Evolutionary conservation across 106 monocot genomes (phyloP).

Genomic region (Phalaenopsis aphrodite): DNA sequence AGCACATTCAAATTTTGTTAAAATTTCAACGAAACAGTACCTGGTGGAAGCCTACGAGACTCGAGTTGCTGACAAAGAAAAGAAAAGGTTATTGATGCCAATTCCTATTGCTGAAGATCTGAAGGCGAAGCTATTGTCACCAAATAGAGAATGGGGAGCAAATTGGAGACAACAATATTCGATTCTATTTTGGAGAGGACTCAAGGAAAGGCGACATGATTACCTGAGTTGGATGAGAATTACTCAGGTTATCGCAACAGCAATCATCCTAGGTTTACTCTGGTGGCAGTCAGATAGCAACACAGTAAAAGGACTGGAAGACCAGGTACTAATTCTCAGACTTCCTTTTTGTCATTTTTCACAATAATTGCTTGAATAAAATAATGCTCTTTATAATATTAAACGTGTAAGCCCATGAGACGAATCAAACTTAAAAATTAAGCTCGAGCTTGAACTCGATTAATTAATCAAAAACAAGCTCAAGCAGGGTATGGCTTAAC

Average conservation of each 20-base stretch:
- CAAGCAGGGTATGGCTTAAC: too few species aligned
- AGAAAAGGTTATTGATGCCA: conserved; percentile 37
- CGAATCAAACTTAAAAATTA: too few species aligned
- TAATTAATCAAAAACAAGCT: too few species aligned
- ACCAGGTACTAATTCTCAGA: conserved; percentile 44
- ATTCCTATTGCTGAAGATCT: conserved; percentile 46
- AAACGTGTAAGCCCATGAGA: too few species aligned
- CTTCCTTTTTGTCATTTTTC: too few species aligned
- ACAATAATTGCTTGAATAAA: too few species aligned
- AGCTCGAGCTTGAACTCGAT: too few species aligned
- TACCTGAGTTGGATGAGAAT: conserved; percentile 89
- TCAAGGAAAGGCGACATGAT: conserved; percentile 83
- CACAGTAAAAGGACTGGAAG: conserved; percentile 65
- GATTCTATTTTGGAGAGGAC: conserved; percentile 66
- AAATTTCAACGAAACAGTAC: conserved; percentile 49
- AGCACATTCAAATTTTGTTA: neutral
- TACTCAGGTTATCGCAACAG: conserved; percentile 76
- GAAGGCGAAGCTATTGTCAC: conserved; percentile 35
- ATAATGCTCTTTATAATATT: too few species aligned
- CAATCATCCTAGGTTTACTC: conserved; percentile 75
- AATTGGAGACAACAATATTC: conserved; percentile 74
- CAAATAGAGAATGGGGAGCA: conserved; percentile 71
- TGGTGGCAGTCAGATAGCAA: conserved; percentile 72
- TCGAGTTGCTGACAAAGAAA: conserved; percentile 53
- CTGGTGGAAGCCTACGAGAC: conserved; percentile 74